A percentile compares a stretch with the other conserved stretches of the same genome.
phyloP scores from a whole-genome alignment of 1,284 basidiomycete genomes.

The Boletus sp. region DNA sequence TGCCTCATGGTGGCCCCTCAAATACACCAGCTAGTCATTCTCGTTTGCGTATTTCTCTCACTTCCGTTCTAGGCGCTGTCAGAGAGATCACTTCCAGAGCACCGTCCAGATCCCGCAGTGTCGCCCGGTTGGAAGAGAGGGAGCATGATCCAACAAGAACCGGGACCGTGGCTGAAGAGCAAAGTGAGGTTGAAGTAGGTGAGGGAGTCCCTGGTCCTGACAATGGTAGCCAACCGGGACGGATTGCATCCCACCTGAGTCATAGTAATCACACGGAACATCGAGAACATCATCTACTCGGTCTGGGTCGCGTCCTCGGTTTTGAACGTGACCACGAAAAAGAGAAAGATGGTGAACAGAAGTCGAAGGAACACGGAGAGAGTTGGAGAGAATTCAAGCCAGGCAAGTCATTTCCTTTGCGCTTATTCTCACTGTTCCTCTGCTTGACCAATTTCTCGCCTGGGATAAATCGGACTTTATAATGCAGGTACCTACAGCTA shows the following conservation, averaged over 20 bases:
- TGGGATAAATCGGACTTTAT: background rate
- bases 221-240: background rate
- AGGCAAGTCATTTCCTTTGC: slow-evolving; percentile 45
- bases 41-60: slow-evolving; percentile 36
- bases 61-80: slow-evolving; percentile 38
- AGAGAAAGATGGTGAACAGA: slow-evolving; percentile 11
- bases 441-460: background rate
- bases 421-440: background rate
- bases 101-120: slow-evolving; percentile 12
- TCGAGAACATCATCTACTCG: slow-evolving; percentile 18
- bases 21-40: slow-evolving; percentile 22
- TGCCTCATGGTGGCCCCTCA: background rate
- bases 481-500: slow-evolving; percentile 84
- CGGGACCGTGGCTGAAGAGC: slow-evolving; percentile 9
- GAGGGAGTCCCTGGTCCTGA: slow-evolving; percentile 8
- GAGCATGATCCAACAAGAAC: slow-evolving; percentile 25
- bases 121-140: slow-evolving; percentile 12
- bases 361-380: slow-evolving; percentile 40
- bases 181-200: slow-evolving; percentile 2
- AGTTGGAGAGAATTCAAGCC: slow-evolving; percentile 93
- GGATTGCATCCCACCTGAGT: background rate
- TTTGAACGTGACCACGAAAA: slow-evolving; percentile 19
- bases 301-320: slow-evolving; percentile 24
- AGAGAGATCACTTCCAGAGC: slow-evolving; percentile 26
- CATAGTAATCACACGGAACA: slow-evolving; percentile 5